Evolutionary conservation across 2,329 filamentous ascomycete genomes (phyloP).

Genomic region (Apiospora koreana): DNA sequence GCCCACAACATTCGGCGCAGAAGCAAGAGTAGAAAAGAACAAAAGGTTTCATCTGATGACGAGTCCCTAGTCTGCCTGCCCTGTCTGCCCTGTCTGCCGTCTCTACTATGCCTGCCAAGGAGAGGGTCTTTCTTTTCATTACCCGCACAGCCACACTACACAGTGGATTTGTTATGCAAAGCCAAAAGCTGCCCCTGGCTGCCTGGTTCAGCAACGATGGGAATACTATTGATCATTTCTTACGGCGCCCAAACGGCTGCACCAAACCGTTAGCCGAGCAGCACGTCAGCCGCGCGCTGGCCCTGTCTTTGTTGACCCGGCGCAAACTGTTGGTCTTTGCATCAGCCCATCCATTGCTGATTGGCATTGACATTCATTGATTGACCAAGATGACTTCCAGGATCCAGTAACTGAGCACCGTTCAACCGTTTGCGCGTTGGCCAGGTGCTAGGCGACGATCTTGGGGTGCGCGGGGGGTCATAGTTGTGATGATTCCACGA

Average conservation of each 20-base stretch:
- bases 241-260: background rate
- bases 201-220: background rate
- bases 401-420: background rate
- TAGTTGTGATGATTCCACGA: background rate
- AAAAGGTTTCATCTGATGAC: constrained; percentile 3
- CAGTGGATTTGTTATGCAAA: background rate
- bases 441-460: background rate
- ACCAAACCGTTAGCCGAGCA: background rate
- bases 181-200: too few relatives aligned
- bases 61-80: background rate
- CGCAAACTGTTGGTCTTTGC: constrained; percentile 4
- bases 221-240: background rate
- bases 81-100: background rate
- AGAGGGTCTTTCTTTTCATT: background rate
- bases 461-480: background rate
- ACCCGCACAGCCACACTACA: background rate
- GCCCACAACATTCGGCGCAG: constrained; percentile 5
- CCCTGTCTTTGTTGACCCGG: background rate
- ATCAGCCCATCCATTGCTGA: background rate
- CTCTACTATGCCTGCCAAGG: background rate
- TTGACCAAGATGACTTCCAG: background rate
- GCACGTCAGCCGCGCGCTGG: background rate
- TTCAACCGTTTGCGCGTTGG: constrained; percentile 6
- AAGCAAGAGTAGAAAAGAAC: background rate
- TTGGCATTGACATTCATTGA: background rate